Percentiles rank a stretch among this genome's conserved stretches.
Conservation (phyloP, 1,284 basidiomycete genomes). For the Austropuccinia psidii region DNA sequence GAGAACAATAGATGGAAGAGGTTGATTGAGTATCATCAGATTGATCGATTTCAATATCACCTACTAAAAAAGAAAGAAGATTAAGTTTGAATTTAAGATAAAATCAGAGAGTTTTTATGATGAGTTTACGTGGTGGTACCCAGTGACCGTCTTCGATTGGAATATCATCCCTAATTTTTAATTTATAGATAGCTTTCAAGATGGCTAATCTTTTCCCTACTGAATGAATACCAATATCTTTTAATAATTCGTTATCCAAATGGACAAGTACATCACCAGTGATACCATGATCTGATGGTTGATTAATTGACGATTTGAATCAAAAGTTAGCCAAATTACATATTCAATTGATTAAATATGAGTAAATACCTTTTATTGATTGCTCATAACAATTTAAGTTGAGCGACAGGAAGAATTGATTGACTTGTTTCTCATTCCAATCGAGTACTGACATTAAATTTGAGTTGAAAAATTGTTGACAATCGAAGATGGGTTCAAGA, state of each 20-base stretch:
- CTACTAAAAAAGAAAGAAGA: neutral
- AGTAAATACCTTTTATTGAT: constrained; percentile 14
- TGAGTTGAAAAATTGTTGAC: neutral
- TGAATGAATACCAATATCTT: constrained; percentile 71
- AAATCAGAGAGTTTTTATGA: no score
- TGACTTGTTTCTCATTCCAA: constrained; percentile 33
- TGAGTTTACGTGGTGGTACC: constrained; percentile 71
- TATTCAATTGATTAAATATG: neutral
- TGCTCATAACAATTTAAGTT: constrained; percentile 7
- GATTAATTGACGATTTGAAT: neutral
- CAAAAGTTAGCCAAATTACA: neutral
- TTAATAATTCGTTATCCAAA: constrained; percentile 70
- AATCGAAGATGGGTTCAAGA: neutral
- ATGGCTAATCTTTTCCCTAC: constrained; percentile 81
- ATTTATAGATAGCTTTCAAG: constrained; percentile 76
- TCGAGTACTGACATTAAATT: constrained; percentile 25
- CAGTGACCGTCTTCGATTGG: constrained; percentile 78
- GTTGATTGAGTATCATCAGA: constrained; percentile 14
- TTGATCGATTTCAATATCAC: constrained; percentile 12
- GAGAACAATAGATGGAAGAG: constrained; percentile 3
- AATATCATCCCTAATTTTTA: constrained; percentile 73
- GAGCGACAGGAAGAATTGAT: constrained; percentile 33
- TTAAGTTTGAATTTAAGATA: neutral
- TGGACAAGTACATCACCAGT: constrained; percentile 76
- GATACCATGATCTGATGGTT: constrained; percentile 67